A percentile compares a stretch with the other conserved stretches of the same genome.
These are phyloP conservation scores for Euclidium syriacum DNA, from an alignment of 345 rosid genomes.

Conservation along the genomic window DNA sequence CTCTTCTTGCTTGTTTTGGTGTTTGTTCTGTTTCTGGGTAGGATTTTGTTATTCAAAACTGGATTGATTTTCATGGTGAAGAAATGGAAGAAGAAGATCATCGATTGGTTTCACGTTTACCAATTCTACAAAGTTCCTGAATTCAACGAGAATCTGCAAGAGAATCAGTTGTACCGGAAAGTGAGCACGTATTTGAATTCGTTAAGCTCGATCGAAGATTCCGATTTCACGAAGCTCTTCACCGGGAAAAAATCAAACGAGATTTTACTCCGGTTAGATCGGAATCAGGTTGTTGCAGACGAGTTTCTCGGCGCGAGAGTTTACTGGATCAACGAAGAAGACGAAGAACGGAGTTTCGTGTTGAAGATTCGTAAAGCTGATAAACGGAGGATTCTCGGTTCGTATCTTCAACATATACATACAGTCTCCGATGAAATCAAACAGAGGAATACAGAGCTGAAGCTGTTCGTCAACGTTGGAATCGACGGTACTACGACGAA, in stretches of 20 bases:
- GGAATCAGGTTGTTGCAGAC: conserved; percentile 60
- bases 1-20: conserved; percentile 5
- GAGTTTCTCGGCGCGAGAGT: conserved; percentile 70
- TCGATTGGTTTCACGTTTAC: conserved; percentile 53
- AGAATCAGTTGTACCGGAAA: conserved; percentile 52
- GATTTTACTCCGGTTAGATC: conserved; percentile 60
- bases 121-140: conserved; percentile 74
- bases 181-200: conserved; percentile 56
- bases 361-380: conserved; percentile 72
- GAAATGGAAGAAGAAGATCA: conserved; percentile 43
- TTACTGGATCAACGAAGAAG: conserved; percentile 57
- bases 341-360: conserved; percentile 34
- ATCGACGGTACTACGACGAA: neutral
- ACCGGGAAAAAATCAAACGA: conserved; percentile 57
- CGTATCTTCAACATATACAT: conserved; percentile 89
- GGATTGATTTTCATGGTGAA: conserved; percentile 49
- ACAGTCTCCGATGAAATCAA: conserved; percentile 68
- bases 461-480: conserved; percentile 54
- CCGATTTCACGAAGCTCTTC: conserved; percentile 80
- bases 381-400: conserved; percentile 67
- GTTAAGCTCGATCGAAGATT: conserved; percentile 61
- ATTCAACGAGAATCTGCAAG: conserved; percentile 53
- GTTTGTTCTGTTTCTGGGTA: conserved; percentile 24
- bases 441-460: conserved; percentile 45
- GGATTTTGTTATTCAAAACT: conserved; percentile 47